Conservation (phyloP, 805 yeast species). For the Starmerella potacharoeniae region DNA sequence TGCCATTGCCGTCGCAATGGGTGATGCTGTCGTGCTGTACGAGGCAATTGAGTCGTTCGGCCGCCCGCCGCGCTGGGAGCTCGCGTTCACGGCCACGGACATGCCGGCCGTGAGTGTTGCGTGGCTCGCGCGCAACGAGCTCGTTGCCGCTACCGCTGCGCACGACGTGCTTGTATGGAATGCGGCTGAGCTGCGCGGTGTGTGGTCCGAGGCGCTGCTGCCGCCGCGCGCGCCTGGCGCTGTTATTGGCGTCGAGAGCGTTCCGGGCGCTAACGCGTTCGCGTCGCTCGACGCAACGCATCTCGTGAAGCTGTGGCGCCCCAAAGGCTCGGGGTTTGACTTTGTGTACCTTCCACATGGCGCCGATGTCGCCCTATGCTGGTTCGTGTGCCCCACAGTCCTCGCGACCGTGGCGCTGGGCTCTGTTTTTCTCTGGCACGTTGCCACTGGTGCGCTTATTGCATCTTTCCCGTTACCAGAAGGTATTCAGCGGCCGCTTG, state of each 20-base stretch:
- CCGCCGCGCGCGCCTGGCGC: background rate
- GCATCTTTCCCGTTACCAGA: background rate
- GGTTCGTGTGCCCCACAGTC: background rate
- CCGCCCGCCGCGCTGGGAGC: constrained; percentile 13
- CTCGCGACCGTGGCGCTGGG: background rate
- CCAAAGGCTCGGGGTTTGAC: background rate
- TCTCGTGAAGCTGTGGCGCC: background rate
- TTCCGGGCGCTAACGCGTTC: background rate
- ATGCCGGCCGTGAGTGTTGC: constrained; percentile 36
- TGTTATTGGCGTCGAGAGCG: background rate
- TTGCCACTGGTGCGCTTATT: background rate
- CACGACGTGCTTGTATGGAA: background rate
- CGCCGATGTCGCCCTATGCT: background rate
- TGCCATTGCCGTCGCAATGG: constrained; percentile 24
- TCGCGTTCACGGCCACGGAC: background rate
- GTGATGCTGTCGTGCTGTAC: constrained; percentile 20
- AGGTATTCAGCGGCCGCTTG: background rate
- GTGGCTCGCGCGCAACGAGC: constrained; percentile 45
- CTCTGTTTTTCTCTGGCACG: background rate
- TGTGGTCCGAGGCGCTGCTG: background rate
- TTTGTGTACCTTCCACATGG: background rate
- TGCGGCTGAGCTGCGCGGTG: background rate
- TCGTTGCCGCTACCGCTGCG: constrained; percentile 34
- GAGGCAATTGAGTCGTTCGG: constrained; percentile 21
- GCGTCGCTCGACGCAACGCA: background rate